phyloP scores from a whole-genome alignment of 345 rosid genomes.

The Salix caprea region DNA sequence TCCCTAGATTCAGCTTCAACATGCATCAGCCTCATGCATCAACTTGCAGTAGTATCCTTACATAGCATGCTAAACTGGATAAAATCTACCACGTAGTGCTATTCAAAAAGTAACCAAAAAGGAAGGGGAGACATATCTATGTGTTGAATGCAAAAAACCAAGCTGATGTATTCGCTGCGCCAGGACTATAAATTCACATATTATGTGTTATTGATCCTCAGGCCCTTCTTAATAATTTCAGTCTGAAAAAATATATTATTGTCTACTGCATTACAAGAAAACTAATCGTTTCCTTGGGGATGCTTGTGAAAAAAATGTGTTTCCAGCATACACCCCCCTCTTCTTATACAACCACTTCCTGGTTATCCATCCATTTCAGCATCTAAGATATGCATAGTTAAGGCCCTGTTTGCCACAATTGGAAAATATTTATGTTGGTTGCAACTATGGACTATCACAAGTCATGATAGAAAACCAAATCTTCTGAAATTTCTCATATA shows the following conservation, averaged over 20 bases:
- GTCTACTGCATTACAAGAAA: too few species aligned
- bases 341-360: neutral
- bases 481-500: too few species aligned
- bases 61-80: neutral
- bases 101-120: neutral
- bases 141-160: neutral
- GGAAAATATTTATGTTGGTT: neutral
- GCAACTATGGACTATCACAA: neutral
- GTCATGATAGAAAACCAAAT: neutral
- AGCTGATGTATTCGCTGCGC: neutral
- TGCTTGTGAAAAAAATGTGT: too few species aligned
- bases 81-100: neutral
- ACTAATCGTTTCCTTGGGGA: too few species aligned
- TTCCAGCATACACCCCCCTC: neutral
- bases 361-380: neutral
- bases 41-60: neutral
- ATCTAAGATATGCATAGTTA: neutral
- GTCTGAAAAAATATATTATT: too few species aligned
- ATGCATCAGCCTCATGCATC: neutral
- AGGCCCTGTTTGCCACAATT: neutral
- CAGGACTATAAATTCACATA: neutral
- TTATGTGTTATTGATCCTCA: too few species aligned
- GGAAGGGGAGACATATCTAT: neutral
- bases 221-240: too few species aligned
- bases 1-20: neutral